Evolutionary conservation across 805 yeast genomes (phyloP), one percentile per base, ranked within the genome.

Genomic region (Candida xiaguanensis): DNA sequence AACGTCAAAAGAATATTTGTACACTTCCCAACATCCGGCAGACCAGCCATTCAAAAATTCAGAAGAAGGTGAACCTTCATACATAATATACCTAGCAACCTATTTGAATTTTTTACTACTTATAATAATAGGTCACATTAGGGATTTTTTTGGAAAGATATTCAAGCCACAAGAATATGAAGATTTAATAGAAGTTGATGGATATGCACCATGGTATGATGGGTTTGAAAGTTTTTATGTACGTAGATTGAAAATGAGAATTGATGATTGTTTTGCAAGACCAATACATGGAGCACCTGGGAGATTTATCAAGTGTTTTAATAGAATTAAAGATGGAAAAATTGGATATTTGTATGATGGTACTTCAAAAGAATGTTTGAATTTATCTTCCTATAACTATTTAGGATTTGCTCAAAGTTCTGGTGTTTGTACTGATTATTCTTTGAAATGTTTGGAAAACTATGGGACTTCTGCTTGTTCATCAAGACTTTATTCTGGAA

Each of bases 251-350:
- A 90, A 93, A 60, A 77, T 75, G 50, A 84, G 96, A 63, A 77
- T 93, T 43, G 95, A 86, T 58, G 98, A 91, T 64, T 88, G 96
- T 62, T 93, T 93, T 61, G 87, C 95, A 2, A 80, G 96, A 58
- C 96, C 96, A 31, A 87, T 95, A n/a, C 84, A 85, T 43, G 98
- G 97, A 37, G 98, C 91, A 15, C 98, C 99, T 1, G 99, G 99
- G 19, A 79, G 99, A 59, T 82, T 72, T 54, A 80, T 91, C 51
- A 77, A 80, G 42, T 82, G 95, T 52, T 81, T 83, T 52, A 90
- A 88, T 52, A 78, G 99, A 51, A 64, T 70, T 23, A 74, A 89
- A n/a, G 71, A 73, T 33, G 82, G 83, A 49, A 75, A 77, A 52
- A 79, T 80, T 56, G 70, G 72, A 28, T 87, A 83, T 56, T 72